Evolutionary conservation across 148 eudicot genomes (phyloP).

Genomic region (Vaccinium macrocarpon): DNA sequence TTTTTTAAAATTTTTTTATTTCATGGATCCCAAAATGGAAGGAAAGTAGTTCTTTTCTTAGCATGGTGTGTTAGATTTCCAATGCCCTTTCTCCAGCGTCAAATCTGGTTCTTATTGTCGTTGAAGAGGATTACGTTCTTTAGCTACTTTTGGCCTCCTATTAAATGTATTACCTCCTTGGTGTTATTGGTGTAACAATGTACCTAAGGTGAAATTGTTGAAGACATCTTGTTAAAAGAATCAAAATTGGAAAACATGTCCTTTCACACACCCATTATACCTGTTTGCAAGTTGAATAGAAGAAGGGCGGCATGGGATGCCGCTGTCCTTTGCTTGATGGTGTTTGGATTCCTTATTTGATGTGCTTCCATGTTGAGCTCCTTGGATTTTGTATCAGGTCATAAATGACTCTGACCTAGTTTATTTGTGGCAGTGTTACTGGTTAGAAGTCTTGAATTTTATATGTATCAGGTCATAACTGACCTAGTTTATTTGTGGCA

Average conservation of each 20-base stretch:
- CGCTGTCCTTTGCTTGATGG: neutral
- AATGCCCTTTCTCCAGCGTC: neutral
- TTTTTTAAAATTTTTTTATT: conserved; percentile 1
- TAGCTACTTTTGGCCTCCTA: conserved; percentile 12
- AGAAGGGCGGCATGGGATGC: neutral
- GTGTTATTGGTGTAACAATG: neutral
- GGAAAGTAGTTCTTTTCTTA: neutral
- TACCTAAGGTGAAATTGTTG: neutral
- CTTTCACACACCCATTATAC: neutral
- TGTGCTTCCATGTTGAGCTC: conserved; percentile 3
- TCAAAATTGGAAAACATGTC: too few species aligned
- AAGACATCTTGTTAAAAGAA: neutral
- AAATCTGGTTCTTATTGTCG: neutral
- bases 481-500: neutral
- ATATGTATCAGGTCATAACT: neutral
- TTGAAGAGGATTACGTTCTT: conserved; percentile 5
- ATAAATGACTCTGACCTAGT: neutral
- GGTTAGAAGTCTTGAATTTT: neutral
- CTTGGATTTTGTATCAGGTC: neutral
- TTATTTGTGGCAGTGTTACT: neutral
- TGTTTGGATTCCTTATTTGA: neutral
- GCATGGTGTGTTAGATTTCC: neutral
- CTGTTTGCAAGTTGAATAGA: neutral
- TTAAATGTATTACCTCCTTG: neutral
- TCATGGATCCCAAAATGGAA: neutral